Conservation (phyloP, 73 alveolate genomes). For the Paraurostyla sp. region DNA sequence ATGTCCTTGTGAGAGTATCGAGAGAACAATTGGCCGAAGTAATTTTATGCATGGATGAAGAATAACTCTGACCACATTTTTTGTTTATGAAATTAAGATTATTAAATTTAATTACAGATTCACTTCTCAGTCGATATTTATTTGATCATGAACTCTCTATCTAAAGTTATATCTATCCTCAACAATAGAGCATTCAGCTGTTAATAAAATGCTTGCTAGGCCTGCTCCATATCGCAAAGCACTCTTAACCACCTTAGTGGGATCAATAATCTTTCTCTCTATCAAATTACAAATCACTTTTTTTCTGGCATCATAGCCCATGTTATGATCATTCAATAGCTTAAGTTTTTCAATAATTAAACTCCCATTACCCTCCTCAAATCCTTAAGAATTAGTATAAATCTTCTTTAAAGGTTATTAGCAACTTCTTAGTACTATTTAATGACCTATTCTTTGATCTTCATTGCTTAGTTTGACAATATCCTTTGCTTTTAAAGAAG, state of each 20-base stretch:
- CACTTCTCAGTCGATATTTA: constrained; percentile 1
- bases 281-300: neutral
- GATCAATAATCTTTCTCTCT: constrained; percentile 5
- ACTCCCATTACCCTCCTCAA: neutral
- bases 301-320: constrained; percentile 18
- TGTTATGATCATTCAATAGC: neutral
- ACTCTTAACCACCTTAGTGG: constrained; percentile 32
- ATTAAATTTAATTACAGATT: neutral
- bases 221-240: constrained; percentile 54
- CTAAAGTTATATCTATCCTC: constrained; percentile 2
- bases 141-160: constrained; percentile 16
- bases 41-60: neutral
- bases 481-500: neutral
- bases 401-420: constrained; percentile 29
- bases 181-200: constrained; percentile 47
- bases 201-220: constrained; percentile 15
- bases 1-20: too few relatives aligned
- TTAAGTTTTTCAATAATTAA: neutral
- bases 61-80: constrained; percentile 1
- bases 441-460: neutral
- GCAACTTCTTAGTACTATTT: constrained; percentile 19
- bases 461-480: neutral
- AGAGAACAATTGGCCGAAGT: too few relatives aligned
- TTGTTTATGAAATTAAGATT: neutral
- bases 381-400: neutral